These are phyloP conservation scores for Scedosporium apiospermum DNA, from an alignment of 2,329 filamentous ascomycete genomes.

Conservation along the genomic window DNA sequence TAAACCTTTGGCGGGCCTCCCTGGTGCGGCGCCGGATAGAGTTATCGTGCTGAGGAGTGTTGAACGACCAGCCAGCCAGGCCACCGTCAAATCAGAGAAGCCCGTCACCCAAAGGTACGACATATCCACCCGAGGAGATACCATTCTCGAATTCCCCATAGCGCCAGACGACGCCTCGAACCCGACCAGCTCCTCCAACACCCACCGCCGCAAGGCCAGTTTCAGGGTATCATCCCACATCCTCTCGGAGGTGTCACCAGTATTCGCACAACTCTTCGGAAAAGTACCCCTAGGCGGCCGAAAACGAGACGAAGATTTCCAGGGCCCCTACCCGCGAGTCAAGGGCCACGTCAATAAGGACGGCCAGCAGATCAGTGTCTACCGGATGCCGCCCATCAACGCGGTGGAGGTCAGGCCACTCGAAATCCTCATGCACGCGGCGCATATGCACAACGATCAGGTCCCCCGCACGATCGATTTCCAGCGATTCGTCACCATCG, in stretches of 20 bases:
- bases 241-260: conserved; percentile 39
- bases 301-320: neutral
- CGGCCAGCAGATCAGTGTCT: conserved; percentile 33
- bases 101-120: conserved; percentile 28
- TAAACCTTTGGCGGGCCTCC: conserved; percentile 22
- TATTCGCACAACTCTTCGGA: conserved; percentile 39
- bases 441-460: conserved; percentile 37
- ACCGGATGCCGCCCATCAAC: conserved; percentile 43
- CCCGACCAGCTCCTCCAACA: neutral
- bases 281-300: conserved; percentile 17
- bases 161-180: conserved; percentile 17
- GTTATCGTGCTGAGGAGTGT: conserved; percentile 35
- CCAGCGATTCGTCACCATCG: conserved; percentile 40
- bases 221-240: conserved; percentile 43
- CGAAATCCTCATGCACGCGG: conserved; percentile 39
- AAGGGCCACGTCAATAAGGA: conserved; percentile 19
- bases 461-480: conserved; percentile 38
- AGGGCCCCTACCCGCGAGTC: conserved; percentile 9
- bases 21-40: conserved; percentile 36
- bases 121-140: conserved; percentile 36
- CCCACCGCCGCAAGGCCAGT: neutral
- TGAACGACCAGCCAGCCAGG: conserved; percentile 29
- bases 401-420: conserved; percentile 30
- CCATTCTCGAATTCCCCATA: conserved; percentile 39
- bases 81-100: conserved; percentile 27